These are phyloP conservation scores for Rhododendron ferrugineum DNA, from an alignment of 148 eudicot species.

Conservation along the genomic window DNA sequence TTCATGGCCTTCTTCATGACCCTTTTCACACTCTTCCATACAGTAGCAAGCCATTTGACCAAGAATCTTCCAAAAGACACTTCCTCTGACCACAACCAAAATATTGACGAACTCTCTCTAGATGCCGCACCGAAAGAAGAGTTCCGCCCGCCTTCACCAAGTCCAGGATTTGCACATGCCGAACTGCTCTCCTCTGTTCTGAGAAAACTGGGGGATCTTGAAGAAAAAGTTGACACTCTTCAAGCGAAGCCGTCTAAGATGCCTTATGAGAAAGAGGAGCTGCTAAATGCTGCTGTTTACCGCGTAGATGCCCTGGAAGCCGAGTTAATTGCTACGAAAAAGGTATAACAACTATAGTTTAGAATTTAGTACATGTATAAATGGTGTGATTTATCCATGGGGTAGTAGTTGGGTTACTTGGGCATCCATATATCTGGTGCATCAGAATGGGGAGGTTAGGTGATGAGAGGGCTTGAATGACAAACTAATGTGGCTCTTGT, in stretches of 20 bases:
- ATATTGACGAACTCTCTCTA: constrained; percentile 27
- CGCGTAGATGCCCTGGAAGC: constrained; percentile 73
- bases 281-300: constrained; percentile 70
- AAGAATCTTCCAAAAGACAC: constrained; percentile 45
- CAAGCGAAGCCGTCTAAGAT: constrained; percentile 64
- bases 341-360: constrained; percentile 38
- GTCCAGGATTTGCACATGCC: constrained; percentile 50
- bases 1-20: constrained; percentile 62
- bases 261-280: constrained; percentile 65
- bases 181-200: constrained; percentile 47
- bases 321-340: constrained; percentile 82
- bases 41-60: constrained; percentile 34
- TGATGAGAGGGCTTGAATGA: not conserved
- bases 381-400: not conserved
- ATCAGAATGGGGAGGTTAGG: not conserved
- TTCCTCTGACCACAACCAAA: constrained; percentile 23
- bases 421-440: not conserved
- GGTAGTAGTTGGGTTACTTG: not conserved
- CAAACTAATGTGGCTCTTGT: too few species aligned
- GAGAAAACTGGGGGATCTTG: constrained; percentile 54
- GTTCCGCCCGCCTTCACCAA: constrained; percentile 62
- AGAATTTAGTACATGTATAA: not conserved
- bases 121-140: constrained; percentile 41
- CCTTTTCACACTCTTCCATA: constrained; percentile 39
- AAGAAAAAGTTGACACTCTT: constrained; percentile 53